A percentile compares a stretch with the other conserved stretches of the same genome.
These are phyloP conservation scores for Mortierella alpina DNA, from an alignment of 192 early-diverging fungal genomes.

Conservation along the genomic window DNA sequence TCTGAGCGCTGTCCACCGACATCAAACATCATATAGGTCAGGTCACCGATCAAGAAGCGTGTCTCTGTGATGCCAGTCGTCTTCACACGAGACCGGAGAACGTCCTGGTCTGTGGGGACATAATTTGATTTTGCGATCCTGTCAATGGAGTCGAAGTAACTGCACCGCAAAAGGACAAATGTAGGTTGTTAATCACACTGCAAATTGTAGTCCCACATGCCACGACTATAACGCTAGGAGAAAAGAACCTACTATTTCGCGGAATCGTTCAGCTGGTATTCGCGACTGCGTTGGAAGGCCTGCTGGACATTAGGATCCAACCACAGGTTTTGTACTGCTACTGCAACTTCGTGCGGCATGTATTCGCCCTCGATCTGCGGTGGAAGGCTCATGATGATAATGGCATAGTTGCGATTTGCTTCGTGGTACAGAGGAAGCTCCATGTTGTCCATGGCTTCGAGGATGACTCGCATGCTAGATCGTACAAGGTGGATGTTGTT, in stretches of 20 bases:
- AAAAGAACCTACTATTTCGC: slow-evolving; percentile 81
- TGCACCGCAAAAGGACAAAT: slow-evolving; percentile 25
- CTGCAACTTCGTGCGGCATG: slow-evolving; percentile 82
- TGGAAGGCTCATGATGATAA: slow-evolving; percentile 83
- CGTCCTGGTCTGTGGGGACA: slow-evolving; percentile 94
- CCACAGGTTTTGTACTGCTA: slow-evolving; percentile 88
- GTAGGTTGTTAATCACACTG: not conserved
- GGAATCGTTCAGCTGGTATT: slow-evolving; percentile 98
- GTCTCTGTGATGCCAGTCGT: slow-evolving; percentile 97
- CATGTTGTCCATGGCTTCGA: slow-evolving; percentile 94
- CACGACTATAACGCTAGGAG: not conserved
- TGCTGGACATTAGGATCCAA: slow-evolving; percentile 84
- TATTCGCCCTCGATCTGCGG: slow-evolving; percentile 90
- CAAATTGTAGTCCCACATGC: not conserved
- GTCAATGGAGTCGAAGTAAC: slow-evolving; percentile 95
- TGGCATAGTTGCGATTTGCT: slow-evolving; percentile 75
- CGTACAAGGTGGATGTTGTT: not conserved
- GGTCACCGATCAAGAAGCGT: slow-evolving; percentile 87
- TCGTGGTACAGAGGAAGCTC: slow-evolving; percentile 75
- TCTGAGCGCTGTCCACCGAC: slow-evolving; percentile 98
- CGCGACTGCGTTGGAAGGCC: slow-evolving; percentile 83
- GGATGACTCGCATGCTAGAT: slow-evolving; percentile 86
- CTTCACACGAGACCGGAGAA: slow-evolving; percentile 95
- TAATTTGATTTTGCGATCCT: slow-evolving; percentile 88
- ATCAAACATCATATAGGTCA: slow-evolving; percentile 97